These are phyloP conservation scores for Ilyonectria robusta DNA, from an alignment of 2,329 filamentous ascomycete species.

Conservation along the genomic window DNA sequence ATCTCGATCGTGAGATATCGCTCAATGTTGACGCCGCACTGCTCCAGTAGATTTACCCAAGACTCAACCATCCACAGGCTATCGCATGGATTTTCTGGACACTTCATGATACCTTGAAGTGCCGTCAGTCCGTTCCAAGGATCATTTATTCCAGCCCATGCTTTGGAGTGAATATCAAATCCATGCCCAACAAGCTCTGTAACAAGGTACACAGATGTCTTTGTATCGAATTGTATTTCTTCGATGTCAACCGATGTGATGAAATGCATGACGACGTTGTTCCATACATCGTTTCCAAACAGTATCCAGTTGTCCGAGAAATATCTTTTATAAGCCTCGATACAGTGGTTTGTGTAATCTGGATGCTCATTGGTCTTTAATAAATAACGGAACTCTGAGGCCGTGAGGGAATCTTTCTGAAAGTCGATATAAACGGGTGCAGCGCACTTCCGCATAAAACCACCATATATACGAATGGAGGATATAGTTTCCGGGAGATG, in stretches of 20 bases:
- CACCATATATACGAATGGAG: fast-evolving
- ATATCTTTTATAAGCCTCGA: neutral
- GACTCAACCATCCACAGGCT: neutral
- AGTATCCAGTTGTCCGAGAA: neutral
- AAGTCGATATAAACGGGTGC: neutral
- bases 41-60: neutral
- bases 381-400: neutral
- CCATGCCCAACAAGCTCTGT: neutral
- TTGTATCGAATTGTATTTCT: neutral
- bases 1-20: neutral
- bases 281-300: neutral
- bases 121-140: neutral
- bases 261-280: neutral
- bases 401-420: neutral
- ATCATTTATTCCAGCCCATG: neutral
- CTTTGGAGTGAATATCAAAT: neutral
- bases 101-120: neutral
- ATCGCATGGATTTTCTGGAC: neutral
- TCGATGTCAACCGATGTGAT: neutral
- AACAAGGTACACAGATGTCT: neutral
- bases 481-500: neutral
- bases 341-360: neutral
- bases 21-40: neutral
- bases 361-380: neutral
- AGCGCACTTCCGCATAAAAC: neutral